Percentiles rank a stretch among this genome's conserved stretches.
phyloP scores from a whole-genome alignment of 306 rosid species.

The Quercus ilex region DNA sequence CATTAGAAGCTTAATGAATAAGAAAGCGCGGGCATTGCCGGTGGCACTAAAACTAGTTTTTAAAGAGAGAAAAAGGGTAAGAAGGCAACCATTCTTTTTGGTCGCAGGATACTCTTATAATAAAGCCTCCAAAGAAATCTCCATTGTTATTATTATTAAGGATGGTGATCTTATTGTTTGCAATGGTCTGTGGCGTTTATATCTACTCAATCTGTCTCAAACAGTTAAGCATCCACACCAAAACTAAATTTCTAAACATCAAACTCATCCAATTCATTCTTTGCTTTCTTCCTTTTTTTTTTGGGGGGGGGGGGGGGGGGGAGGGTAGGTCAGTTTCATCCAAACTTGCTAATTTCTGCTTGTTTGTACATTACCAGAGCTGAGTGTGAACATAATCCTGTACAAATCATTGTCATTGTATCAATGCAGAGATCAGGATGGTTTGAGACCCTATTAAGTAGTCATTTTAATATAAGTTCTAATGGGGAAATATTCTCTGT shows the following conservation, averaged over 20 bases:
- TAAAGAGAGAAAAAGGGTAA: no score
- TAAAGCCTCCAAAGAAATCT: constrained; percentile 77
- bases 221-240: constrained; percentile 58
- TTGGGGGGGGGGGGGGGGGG: no score
- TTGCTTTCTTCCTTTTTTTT: no score
- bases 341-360: background rate
- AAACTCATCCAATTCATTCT: constrained; percentile 17
- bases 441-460: constrained; percentile 88
- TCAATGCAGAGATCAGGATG: constrained; percentile 94
- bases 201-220: constrained; percentile 69
- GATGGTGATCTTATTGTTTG: constrained; percentile 57
- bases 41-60: no score
- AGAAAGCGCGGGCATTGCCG: no score
- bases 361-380: constrained; percentile 45
- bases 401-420: constrained; percentile 66
- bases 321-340: no score
- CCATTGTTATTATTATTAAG: constrained; percentile 45
- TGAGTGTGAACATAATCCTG: constrained; percentile 78
- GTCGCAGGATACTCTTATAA: constrained; percentile 60
- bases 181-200: constrained; percentile 59
- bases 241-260: constrained; percentile 38
- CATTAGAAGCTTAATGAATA: no score
- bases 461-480: constrained; percentile 76
- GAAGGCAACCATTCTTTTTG: background rate
- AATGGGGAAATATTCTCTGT: constrained; percentile 86